Percentiles rank a stretch among this genome's conserved stretches.
These are phyloP conservation scores for Hypoxylon sp. DNA, from an alignment of 2,329 filamentous ascomycete genomes.

Conservation along the genomic window DNA sequence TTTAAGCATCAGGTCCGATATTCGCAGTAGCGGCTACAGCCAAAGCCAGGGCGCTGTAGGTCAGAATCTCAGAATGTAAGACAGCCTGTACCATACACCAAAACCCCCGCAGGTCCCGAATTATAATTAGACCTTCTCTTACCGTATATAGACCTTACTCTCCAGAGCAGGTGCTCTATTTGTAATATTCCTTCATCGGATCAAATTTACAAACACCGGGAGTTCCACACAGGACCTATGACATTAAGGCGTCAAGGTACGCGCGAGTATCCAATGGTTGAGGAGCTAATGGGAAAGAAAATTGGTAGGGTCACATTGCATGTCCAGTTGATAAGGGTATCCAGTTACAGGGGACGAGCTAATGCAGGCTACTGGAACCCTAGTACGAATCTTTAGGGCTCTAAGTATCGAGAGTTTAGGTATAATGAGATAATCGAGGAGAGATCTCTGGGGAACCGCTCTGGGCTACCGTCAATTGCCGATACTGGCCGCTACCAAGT, in stretches of 20 bases:
- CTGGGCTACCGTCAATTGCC: conserved; percentile 24
- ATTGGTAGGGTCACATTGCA: conserved; percentile 30
- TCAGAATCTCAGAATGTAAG: not conserved
- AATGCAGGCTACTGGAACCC: conserved; percentile 20
- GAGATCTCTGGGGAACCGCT: not conserved
- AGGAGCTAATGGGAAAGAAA: not conserved
- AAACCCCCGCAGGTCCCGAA: conserved; percentile 2
- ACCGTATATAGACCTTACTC: conserved; percentile 7
- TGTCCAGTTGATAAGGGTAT: conserved; percentile 30
- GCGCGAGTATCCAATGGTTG: conserved; percentile 2
- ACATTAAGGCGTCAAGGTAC: conserved; percentile 35
- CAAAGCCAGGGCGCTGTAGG: not conserved
- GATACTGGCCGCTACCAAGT: conserved; percentile 20
- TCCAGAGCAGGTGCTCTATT: not conserved
- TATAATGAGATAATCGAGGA: not conserved
- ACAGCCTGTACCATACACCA: too few relatives aligned
- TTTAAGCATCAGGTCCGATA: conserved; percentile 7
- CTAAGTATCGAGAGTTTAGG: not conserved
- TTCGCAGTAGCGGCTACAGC: conserved; percentile 14
- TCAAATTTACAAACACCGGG: conserved; percentile 19
- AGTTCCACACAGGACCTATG: conserved; percentile 10
- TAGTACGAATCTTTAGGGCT: conserved; percentile 4
- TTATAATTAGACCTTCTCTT: not conserved
- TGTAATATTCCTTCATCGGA: conserved; percentile 33
- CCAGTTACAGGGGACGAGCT: conserved; percentile 7